phyloP scores from a whole-genome alignment of 495 filamentous ascomycete species.

The Pyronema omphalodes region DNA sequence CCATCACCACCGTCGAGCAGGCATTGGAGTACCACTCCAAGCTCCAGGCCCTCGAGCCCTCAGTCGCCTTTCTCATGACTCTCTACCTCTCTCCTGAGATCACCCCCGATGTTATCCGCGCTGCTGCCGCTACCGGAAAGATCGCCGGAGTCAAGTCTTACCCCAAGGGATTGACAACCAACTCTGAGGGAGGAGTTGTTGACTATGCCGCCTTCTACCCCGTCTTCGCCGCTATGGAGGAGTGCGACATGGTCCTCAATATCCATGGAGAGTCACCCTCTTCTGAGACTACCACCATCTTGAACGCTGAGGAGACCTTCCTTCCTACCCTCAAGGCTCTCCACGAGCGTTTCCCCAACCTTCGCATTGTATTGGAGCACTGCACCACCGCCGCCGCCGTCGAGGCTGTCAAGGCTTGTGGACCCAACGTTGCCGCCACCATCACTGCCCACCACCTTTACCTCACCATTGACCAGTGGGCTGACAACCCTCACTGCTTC shows the following conservation, averaged over 20 bases:
- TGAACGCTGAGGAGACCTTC: constrained; percentile 68
- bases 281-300: constrained; percentile 34
- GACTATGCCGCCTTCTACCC: constrained; percentile 52
- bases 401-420: constrained; percentile 54
- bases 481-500: constrained; percentile 59
- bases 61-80: constrained; percentile 72
- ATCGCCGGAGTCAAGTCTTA: constrained; percentile 47
- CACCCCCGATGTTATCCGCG: constrained; percentile 58
- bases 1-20: constrained; percentile 52
- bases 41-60: constrained; percentile 48
- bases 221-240: constrained; percentile 64
- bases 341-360: constrained; percentile 54
- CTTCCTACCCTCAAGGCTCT: constrained; percentile 56
- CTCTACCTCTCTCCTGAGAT: constrained; percentile 64
- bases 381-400: constrained; percentile 72
- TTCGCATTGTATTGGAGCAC: constrained; percentile 66
- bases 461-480: constrained; percentile 58
- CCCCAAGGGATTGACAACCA: constrained; percentile 60
- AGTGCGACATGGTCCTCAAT: constrained; percentile 43
- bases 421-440: constrained; percentile 52
- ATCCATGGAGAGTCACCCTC: constrained; percentile 40
- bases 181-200: constrained; percentile 64
- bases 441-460: constrained; percentile 69
- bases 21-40: constrained; percentile 56
- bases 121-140: constrained; percentile 48